These are phyloP conservation scores for Verbascum thapsus DNA, from an alignment of 257 asterid species.

Conservation along the genomic window DNA sequence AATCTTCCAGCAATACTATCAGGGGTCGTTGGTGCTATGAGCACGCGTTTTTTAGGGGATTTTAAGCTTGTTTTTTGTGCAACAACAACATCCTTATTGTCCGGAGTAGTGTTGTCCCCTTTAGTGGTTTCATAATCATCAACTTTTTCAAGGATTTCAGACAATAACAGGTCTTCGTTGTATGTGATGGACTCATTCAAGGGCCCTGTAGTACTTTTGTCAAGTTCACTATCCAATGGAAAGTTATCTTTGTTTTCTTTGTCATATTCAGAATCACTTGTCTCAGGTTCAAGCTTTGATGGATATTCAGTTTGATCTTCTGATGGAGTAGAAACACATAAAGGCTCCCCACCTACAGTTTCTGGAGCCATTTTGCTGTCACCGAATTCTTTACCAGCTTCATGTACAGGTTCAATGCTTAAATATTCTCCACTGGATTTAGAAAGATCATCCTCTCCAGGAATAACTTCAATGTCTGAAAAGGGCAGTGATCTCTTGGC, in stretches of 20 bases:
- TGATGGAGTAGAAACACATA: constrained; percentile 5
- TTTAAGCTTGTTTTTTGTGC: constrained; percentile 37
- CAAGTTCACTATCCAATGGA: constrained; percentile 21
- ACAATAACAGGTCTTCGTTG: neutral
- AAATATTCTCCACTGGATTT: constrained; percentile 14
- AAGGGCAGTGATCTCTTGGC: constrained; percentile 78
- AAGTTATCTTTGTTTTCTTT: constrained; percentile 10
- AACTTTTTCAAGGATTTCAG: constrained; percentile 29
- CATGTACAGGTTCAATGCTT: constrained; percentile 21
- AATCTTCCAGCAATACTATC: constrained; percentile 58
- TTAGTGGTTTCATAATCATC: constrained; percentile 28
- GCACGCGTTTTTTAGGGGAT: constrained; percentile 42
- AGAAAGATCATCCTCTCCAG: constrained; percentile 34
- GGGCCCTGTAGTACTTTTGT: constrained; percentile 14
- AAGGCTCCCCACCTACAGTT: constrained; percentile 25
- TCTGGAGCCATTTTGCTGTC: constrained; percentile 25
- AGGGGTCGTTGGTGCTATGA: constrained; percentile 34
- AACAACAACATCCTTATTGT: constrained; percentile 19
- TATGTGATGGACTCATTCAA: constrained; percentile 14
- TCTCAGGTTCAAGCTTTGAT: constrained; percentile 31
- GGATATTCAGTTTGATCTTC: constrained; percentile 21
- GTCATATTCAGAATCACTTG: constrained; percentile 16
- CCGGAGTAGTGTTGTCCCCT: constrained; percentile 29
- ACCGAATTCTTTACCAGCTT: constrained; percentile 24
- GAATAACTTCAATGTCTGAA: constrained; percentile 40